Percentiles rank a stretch among this genome's conserved stretches.
These are phyloP conservation scores for Diaporthe amygdali DNA, from an alignment of 2,329 filamentous ascomycete species.

Conservation along the genomic window DNA sequence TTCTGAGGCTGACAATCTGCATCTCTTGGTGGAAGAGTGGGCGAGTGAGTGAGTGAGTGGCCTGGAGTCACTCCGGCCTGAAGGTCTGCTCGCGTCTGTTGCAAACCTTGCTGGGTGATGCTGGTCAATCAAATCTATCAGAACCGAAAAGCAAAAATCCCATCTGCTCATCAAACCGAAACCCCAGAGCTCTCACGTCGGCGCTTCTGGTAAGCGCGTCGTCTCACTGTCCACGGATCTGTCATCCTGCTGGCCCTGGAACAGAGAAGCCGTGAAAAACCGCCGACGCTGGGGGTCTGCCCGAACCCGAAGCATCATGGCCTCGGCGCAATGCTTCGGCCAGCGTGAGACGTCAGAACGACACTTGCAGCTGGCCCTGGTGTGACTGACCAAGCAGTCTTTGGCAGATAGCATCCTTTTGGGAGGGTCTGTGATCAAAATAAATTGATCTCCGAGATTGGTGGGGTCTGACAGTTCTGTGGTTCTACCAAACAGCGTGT, in stretches of 20 bases:
- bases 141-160: slow-evolving; percentile 22
- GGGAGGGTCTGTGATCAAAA: background rate
- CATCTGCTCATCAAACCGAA: slow-evolving; percentile 13
- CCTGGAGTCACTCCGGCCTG: background rate
- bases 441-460: background rate
- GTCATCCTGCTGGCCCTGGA: background rate
- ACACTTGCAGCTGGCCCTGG: background rate
- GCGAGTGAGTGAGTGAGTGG: background rate
- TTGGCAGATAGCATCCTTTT: background rate
- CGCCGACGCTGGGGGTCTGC: slow-evolving; percentile 28
- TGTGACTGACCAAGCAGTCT: background rate
- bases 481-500: background rate
- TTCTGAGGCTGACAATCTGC: slow-evolving; percentile 4
- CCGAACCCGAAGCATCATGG: slow-evolving; percentile 13
- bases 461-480: background rate
- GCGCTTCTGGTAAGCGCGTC: slow-evolving; percentile 28
- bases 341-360: background rate
- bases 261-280: slow-evolving; percentile 1
- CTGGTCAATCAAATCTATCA: slow-evolving; percentile 25
- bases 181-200: slow-evolving; percentile 1
- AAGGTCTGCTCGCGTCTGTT: slow-evolving; percentile 4
- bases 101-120: slow-evolving; percentile 24
- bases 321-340: slow-evolving; percentile 3
- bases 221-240: slow-evolving; percentile 29
- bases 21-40: background rate